Evolutionary conservation across 208 protist species (phyloP), one percentile per base, ranked within the genome.

Genomic region (Herpetomonas samuelpessoai): DNA sequence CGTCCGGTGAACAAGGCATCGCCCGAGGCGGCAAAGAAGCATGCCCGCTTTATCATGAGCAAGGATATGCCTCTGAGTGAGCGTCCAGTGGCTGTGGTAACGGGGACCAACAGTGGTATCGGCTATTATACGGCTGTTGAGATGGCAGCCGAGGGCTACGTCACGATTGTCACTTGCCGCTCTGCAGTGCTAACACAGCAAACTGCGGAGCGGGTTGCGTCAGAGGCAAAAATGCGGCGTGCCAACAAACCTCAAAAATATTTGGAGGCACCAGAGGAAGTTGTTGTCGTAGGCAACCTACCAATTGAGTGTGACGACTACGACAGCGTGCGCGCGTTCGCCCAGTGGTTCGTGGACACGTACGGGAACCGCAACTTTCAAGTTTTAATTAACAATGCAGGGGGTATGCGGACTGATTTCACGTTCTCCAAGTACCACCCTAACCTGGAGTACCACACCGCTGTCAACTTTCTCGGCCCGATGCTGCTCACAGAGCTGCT

Each of bases 71-170:
- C 53, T 22, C 46, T 69, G 4, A 57, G 60, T 18, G 76, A 82
- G 52, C 72, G 88, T 16, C 83, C 83, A 0, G 92, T 95, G 35
- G 87, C 85, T 29, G 72, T 96, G 10, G 91, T 96, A 52, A 96
- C 91, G 7, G 91, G 91, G n/a, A 92, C 88, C 28, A 96, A 96
- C 71, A 88, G 81, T 57, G 91, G 91, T 14, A 93, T 96, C 48
- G 91, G 91, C 9, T 92, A 79, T 60, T 74, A 87, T 68, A 96
- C 87, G 2, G 91, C 88, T 0, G 70, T 88, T 14, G 74, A 79
- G 1, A 57, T 96, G 22, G 91, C 91, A 19, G 74, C 62, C 50
- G 80, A 86, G 63, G 91, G 91, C 35, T 89, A 83, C 55, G 67
- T 74, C 35, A 83, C 93, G 2, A 77, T 96, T 14, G 70, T 85